Conservation (phyloP, 306 rosid genomes). For the Echinosophora koreensis region DNA sequence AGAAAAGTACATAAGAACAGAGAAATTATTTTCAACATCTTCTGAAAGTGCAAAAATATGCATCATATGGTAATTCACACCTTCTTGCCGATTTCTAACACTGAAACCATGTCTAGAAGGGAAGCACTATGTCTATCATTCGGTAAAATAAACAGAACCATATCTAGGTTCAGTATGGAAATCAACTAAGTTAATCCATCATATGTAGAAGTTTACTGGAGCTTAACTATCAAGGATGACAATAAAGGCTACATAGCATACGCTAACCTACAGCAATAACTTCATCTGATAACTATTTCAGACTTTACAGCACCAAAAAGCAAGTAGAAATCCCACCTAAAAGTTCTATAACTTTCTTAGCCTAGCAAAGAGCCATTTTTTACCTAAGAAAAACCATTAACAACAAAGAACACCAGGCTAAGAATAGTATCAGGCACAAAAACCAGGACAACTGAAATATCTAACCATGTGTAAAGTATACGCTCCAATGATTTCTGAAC, state of each 20-base stretch:
- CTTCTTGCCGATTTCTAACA: slow-evolving; percentile 17
- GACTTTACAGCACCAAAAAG: slow-evolving; percentile 26
- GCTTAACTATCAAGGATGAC: slow-evolving; percentile 3
- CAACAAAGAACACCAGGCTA: slow-evolving; percentile 21
- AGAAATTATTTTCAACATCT: slow-evolving; percentile 22
- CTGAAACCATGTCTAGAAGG: slow-evolving; percentile 35
- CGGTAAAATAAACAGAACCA: neutral
- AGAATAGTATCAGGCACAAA: slow-evolving; percentile 31
- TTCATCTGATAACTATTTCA: slow-evolving; percentile 10
- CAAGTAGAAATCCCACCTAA: slow-evolving; percentile 10
- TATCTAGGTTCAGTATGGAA: slow-evolving; percentile 8
- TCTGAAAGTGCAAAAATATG: slow-evolving; percentile 31
- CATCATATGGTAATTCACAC: slow-evolving; percentile 1
- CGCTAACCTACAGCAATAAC: neutral
- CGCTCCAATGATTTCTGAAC: slow-evolving; percentile 97
- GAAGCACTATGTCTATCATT: slow-evolving; percentile 10
- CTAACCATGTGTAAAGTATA: slow-evolving; percentile 88
- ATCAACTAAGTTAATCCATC: neutral
- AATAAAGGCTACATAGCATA: neutral
- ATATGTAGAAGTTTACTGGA: neutral
- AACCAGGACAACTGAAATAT: slow-evolving; percentile 28
- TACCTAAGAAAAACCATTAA: slow-evolving; percentile 29
- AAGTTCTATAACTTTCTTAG: slow-evolving; percentile 22
- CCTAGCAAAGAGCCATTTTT: slow-evolving; percentile 17
- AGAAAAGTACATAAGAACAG: slow-evolving; percentile 10